Evolutionary conservation across 1,139 yeast species (phyloP).

Genomic region (Yarrowia galli): DNA sequence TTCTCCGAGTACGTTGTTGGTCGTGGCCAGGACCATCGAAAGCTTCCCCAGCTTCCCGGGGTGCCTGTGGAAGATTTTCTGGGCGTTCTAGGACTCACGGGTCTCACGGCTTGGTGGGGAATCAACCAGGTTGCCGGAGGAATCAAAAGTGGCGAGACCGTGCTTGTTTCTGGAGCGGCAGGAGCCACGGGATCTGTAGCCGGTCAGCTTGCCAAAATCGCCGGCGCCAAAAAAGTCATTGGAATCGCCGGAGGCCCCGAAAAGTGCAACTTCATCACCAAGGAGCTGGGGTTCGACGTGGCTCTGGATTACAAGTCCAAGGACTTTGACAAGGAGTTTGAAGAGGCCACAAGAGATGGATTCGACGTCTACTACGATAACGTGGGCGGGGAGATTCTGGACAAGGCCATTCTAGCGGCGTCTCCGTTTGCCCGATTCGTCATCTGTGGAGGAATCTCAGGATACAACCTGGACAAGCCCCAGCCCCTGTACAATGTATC

Average conservation of each 20-base stretch:
- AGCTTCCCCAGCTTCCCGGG: slow-evolving; percentile 40
- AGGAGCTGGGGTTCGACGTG: slow-evolving; percentile 59
- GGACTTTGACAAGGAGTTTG: slow-evolving; percentile 55
- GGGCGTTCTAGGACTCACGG: slow-evolving; percentile 63
- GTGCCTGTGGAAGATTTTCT: slow-evolving; percentile 48
- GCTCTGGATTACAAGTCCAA: slow-evolving; percentile 63
- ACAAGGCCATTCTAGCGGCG: slow-evolving; percentile 52
- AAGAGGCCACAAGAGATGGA: slow-evolving; percentile 52
- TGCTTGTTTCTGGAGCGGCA: slow-evolving; percentile 70
- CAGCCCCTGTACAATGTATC: slow-evolving; percentile 41
- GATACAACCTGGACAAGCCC: slow-evolving; percentile 51
- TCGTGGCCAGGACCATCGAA: slow-evolving; percentile 41
- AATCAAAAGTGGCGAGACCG: slow-evolving; percentile 47
- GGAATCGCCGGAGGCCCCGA: slow-evolving; percentile 72
- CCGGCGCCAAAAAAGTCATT: slow-evolving; percentile 63
- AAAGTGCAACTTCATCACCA: slow-evolving; percentile 62
- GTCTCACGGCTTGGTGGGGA: slow-evolving; percentile 69
- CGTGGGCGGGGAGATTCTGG: slow-evolving; percentile 70
- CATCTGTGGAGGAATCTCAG: slow-evolving; percentile 70
- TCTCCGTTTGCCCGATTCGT: slow-evolving; percentile 51
- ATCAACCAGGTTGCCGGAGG: slow-evolving; percentile 51
- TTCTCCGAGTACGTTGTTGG: slow-evolving; percentile 57
- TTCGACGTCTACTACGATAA: slow-evolving; percentile 51
- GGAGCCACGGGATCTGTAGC: slow-evolving; percentile 74
- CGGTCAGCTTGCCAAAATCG: slow-evolving; percentile 65